Conservation (phyloP, 192 early-diverging fungal genomes). For the Mortierella hygrophila region DNA sequence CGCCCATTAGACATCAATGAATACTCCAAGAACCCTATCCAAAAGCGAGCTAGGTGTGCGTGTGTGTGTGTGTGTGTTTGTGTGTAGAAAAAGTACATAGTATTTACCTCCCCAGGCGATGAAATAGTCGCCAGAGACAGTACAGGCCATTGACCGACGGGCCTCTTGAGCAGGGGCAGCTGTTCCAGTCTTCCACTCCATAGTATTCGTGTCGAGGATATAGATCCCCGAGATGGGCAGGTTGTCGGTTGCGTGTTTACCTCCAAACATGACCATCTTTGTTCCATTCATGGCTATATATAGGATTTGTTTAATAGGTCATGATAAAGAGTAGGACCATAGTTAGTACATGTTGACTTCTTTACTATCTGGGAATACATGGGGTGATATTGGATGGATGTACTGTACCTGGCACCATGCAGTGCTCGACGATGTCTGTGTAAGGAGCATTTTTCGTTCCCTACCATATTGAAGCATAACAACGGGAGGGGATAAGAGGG, state of each 20-base stretch:
- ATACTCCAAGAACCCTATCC: not conserved
- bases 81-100: too few species aligned
- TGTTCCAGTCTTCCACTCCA: not conserved
- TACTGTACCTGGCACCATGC: not conserved
- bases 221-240: not conserved
- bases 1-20: not conserved
- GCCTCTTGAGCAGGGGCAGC: not conserved
- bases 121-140: slow-evolving; percentile 6
- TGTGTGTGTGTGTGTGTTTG: not conserved
- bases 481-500: not conserved
- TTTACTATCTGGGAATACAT: not conserved
- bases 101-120: not conserved
- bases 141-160: not conserved
- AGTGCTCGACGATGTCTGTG: not conserved
- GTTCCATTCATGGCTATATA: not conserved
- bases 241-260: not conserved
- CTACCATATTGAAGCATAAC: not conserved
- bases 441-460: not conserved
- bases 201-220: not conserved
- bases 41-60: not conserved
- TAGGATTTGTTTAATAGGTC: not conserved
- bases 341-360: not conserved
- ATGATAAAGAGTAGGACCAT: too few species aligned
- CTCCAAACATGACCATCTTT: not conserved
- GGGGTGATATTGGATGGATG: not conserved